Conservation (phyloP, 331 rosid genomes). For the Dryas integrifolia region DNA sequence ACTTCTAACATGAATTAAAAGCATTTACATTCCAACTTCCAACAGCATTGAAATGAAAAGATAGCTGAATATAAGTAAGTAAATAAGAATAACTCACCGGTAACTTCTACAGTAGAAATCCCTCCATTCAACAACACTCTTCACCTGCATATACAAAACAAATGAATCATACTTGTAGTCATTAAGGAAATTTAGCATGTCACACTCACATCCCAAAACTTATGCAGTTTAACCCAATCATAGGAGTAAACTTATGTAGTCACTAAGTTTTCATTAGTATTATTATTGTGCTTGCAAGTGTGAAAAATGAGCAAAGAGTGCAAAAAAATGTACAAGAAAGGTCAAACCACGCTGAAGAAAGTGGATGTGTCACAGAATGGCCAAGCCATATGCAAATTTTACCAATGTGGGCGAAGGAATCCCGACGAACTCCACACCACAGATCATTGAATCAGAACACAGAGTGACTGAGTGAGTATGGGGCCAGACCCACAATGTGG, state of each 20-base stretch:
- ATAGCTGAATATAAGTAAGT: not conserved
- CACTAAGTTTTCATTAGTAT: too few relatives aligned
- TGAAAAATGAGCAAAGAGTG: too few relatives aligned
- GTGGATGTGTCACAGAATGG: too few relatives aligned
- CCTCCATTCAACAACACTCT: conserved; percentile 91
- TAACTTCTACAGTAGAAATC: conserved; percentile 70
- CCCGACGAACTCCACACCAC: too few relatives aligned
- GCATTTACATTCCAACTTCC: not conserved
- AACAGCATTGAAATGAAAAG: not conserved
- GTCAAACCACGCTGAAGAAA: too few relatives aligned
- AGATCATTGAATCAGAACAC: too few relatives aligned
- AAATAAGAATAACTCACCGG: conserved; percentile 50
- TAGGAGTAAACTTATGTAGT: not conserved
- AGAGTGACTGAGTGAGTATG: too few relatives aligned
- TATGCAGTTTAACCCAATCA: not conserved
- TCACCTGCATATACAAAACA: conserved; percentile 53
- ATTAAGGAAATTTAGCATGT: not conserved
- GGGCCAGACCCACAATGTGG: too few relatives aligned
- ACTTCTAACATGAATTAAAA: not conserved
- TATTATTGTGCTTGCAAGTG: too few relatives aligned
- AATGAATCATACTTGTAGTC: not conserved
- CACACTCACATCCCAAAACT: not conserved
- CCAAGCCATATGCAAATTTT: too few relatives aligned
- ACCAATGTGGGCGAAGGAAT: too few relatives aligned
- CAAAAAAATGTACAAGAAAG: too few relatives aligned